Base-by-base conservation (phyloP, 805 yeast genomes). In the Wickerhamomyces sydowiorum region DNA sequence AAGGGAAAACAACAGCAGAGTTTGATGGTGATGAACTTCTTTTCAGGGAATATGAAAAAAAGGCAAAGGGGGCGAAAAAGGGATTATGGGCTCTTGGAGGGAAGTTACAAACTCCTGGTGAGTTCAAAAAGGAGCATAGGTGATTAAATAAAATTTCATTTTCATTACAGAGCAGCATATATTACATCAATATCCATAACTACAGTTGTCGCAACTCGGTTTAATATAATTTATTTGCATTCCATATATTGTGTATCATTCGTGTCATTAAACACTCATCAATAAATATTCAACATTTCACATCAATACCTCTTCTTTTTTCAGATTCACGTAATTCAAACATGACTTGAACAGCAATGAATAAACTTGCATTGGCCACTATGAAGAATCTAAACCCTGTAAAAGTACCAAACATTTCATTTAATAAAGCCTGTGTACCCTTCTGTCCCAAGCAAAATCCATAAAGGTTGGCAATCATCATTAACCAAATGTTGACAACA, bases 371-470 rank as follows among this genome's bases (percentile, higher is more conserved):
- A 43, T 85, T 79, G 4, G 95, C 78, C 14, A 72, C 52, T 6
- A 80, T 50, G 41, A 85, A 74, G 53, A 87, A 84, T 19, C 57
- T 51, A 31, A 85, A 57, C 0, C 98, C 98, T 9, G 72, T 67
- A 15, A 67, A 60, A 0, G 98, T 88, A 21, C 75, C 69, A 52
- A 89, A 76, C 76, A 91, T 80, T 41, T 82, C 90, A 18, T 61
- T 56, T 19, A 91, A 65, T 49, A 91, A 70, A 33, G 72, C 67
- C 22, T 71, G 50, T 22, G 90, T 80, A 2, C 99, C 99, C 45
- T 88, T 96, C 23, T 80, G 70, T 8, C 97, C 98, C 27, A 93
- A 71, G 53, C 97, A 93, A 62, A 93, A 93, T 0, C 99, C 99
- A 56, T 85, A 88, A 40, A 95, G 65, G 55, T 93, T 93, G 14